Conservation (phyloP, 805 yeast genomes). For the Helenozyma baotianmanensis region DNA sequence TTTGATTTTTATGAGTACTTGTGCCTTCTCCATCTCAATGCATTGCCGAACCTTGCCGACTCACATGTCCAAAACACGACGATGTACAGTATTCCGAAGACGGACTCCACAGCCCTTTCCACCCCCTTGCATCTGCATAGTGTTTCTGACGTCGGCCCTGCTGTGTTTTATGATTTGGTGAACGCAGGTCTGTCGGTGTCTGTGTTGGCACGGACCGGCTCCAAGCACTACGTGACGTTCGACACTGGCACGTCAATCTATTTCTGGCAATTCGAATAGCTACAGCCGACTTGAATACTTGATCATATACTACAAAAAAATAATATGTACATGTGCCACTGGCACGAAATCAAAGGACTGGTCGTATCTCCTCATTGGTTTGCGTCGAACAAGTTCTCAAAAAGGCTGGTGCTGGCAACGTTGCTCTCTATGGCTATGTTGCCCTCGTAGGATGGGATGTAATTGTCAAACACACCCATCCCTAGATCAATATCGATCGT, state of each 20-base stretch:
- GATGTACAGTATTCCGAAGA: conserved; percentile 6
- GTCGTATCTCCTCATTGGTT: too few species aligned
- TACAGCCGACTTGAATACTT: too few species aligned
- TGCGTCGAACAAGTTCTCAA: conserved; percentile 9
- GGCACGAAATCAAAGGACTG: too few species aligned
- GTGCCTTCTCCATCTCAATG: conserved; percentile 12
- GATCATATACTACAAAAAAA: too few species aligned
- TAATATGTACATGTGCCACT: too few species aligned
- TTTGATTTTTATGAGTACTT: conserved; percentile 12
- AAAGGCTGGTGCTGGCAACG: conserved; percentile 7
- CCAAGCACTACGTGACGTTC: conserved; percentile 1
- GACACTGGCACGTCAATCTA: too few species aligned
- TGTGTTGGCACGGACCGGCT: conserved; percentile 7
- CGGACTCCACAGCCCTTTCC: neutral
- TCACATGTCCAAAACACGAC: conserved; percentile 10
- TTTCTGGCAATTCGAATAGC: too few species aligned
- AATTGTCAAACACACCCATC: neutral
- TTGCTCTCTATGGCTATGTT: neutral
- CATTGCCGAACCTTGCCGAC: conserved; percentile 7
- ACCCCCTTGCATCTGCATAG: neutral
- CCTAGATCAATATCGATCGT: conserved; percentile 4
- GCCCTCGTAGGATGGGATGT: too few species aligned
- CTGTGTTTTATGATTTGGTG: conserved; percentile 2
- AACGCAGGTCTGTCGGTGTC: conserved; percentile 5
- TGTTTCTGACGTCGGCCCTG: conserved; percentile 3